A percentile compares a stretch with the other conserved stretches of the same genome.
These are phyloP conservation scores for Acacia confusa DNA, from an alignment of 306 rosid species.

Conservation along the genomic window DNA sequence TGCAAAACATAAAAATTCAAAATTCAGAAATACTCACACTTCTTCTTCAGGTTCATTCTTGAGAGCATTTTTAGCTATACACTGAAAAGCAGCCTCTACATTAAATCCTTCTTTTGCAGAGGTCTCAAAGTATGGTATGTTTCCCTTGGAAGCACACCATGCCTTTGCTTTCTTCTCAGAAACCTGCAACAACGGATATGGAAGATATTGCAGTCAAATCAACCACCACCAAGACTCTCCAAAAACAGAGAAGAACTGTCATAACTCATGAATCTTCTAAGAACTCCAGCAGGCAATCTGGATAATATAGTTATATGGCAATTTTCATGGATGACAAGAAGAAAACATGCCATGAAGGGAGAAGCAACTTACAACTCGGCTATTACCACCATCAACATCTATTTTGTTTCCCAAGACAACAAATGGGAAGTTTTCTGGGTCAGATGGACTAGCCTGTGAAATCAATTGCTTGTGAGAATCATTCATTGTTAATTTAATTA, in stretches of 20 bases:
- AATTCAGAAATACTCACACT: slow-evolving; percentile 53
- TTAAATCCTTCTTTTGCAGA: slow-evolving; percentile 99
- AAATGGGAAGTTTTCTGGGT: slow-evolving; percentile 97
- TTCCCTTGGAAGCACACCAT: slow-evolving; percentile 99
- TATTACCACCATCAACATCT: slow-evolving; percentile 95
- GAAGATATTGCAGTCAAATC: not conserved
- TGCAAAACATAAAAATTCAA: not conserved
- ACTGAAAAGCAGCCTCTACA: slow-evolving; percentile 95
- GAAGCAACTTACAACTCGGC: slow-evolving; percentile 81
- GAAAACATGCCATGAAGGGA: slow-evolving; percentile 14
- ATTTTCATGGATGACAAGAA: slow-evolving; percentile 15
- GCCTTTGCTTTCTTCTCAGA: slow-evolving; percentile 99
- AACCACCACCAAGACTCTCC: slow-evolving; percentile 28
- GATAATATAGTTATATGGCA: slow-evolving; percentile 33
- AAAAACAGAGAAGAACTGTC: slow-evolving; percentile 23
- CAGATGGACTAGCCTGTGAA: slow-evolving; percentile 97
- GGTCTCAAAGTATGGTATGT: slow-evolving; percentile 96
- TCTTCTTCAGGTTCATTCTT: slow-evolving; percentile 99
- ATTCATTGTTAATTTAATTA: slow-evolving; percentile 22
- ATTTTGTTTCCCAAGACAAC: slow-evolving; percentile 99
- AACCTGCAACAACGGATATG: slow-evolving; percentile 55
- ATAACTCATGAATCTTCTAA: slow-evolving; percentile 65
- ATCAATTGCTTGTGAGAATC: slow-evolving; percentile 35
- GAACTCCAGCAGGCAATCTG: slow-evolving; percentile 57
- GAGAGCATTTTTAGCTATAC: slow-evolving; percentile 96